These are phyloP conservation scores for Guadua angustifolia DNA, from an alignment of 176 grass and related monocot species.

Conservation along the genomic window DNA sequence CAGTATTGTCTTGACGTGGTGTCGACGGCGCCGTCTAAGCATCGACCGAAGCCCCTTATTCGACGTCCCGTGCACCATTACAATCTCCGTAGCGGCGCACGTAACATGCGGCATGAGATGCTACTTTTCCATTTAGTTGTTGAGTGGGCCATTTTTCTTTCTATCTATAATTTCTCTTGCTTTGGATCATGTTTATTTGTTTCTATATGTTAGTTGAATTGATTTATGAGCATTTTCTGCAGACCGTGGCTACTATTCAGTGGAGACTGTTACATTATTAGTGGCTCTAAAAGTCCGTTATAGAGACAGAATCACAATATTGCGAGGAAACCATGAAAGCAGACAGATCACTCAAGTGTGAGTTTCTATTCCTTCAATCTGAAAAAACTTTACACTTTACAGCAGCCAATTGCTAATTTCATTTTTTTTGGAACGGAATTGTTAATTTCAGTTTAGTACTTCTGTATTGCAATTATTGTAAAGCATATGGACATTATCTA, in stretches of 20 bases:
- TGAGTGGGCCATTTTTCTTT: slow-evolving; percentile 17
- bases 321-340: slow-evolving; percentile 82
- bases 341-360: slow-evolving; percentile 89
- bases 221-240: slow-evolving; percentile 40
- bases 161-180: slow-evolving; percentile 16
- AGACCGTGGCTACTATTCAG: slow-evolving; percentile 86
- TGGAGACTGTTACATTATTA: slow-evolving; percentile 66
- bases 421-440: background rate
- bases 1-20: too few species aligned
- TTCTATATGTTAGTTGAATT: slow-evolving; percentile 17
- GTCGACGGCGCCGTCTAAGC: too few species aligned
- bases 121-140: slow-evolving; percentile 18
- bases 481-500: slow-evolving; percentile 18
- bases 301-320: slow-evolving; percentile 80
- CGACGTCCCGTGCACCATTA: too few species aligned
- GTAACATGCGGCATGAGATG: background rate
- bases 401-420: background rate
- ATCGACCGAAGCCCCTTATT: too few species aligned
- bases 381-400: slow-evolving; percentile 14
- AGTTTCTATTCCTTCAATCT: slow-evolving; percentile 46
- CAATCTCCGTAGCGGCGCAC: too few species aligned
- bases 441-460: slow-evolving; percentile 34
- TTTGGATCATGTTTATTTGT: slow-evolving; percentile 25
- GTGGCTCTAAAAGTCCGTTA: slow-evolving; percentile 76
- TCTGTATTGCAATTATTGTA: slow-evolving; percentile 15